phyloP scores from a whole-genome alignment of 2,329 filamentous ascomycete genomes.

The Hypoxylon sp. region DNA sequence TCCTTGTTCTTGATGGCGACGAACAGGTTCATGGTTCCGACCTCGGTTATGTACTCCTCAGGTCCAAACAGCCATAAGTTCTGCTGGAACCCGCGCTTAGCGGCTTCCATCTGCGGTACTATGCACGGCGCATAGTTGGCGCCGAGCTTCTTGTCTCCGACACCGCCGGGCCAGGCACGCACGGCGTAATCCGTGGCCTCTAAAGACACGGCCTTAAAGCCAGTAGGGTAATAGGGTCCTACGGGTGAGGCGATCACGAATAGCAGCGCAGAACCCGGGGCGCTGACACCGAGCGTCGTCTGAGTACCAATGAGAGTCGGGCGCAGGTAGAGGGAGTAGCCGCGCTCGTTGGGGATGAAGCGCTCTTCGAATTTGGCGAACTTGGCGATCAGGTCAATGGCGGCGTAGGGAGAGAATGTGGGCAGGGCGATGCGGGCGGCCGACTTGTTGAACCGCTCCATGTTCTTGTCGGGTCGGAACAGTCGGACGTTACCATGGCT shows the following conservation, averaged over 20 bases:
- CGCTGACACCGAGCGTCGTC: slow-evolving; percentile 88
- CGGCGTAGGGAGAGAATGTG: slow-evolving; percentile 77
- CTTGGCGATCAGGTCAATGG: slow-evolving; percentile 84
- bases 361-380: slow-evolving; percentile 84
- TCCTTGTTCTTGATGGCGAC: slow-evolving; percentile 85
- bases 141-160: slow-evolving; percentile 97
- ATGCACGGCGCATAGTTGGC: slow-evolving; percentile 99
- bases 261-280: slow-evolving; percentile 91
- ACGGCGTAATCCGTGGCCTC: slow-evolving; percentile 98
- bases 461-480: slow-evolving; percentile 96
- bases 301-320: slow-evolving; percentile 99
- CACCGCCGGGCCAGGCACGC: slow-evolving; percentile 96
- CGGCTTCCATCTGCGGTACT: slow-evolving; percentile 92
- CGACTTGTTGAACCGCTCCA: slow-evolving; percentile 93
- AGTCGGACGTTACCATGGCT: slow-evolving; percentile 80
- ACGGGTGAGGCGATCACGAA: slow-evolving; percentile 97
- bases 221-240: slow-evolving; percentile 96
- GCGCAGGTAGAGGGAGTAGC: slow-evolving; percentile 95
- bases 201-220: slow-evolving; percentile 95
- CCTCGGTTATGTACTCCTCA: slow-evolving; percentile 95
- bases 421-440: slow-evolving; percentile 92
- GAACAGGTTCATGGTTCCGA: slow-evolving; percentile 99
- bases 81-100: slow-evolving; percentile 93
- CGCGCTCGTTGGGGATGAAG: slow-evolving; percentile 87
- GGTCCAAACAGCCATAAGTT: slow-evolving; percentile 98